Percentiles rank a stretch among this genome's conserved stretches.
phyloP scores from a whole-genome alignment of 345 rosid species.

The Syzygium jambos region DNA sequence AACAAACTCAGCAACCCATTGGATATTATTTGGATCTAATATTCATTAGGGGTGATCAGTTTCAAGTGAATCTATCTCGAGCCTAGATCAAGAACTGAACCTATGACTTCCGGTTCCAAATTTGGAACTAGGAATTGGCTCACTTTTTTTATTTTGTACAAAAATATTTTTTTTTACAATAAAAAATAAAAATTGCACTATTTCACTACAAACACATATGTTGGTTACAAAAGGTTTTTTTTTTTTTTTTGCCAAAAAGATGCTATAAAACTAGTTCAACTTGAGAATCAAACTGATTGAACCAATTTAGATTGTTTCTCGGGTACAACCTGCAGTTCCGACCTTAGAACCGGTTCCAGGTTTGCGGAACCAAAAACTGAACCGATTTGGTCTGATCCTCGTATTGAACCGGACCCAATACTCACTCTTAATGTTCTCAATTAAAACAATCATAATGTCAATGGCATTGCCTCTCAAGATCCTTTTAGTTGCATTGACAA shows the following conservation, averaged over 20 bases:
- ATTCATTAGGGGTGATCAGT: background rate
- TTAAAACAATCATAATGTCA: background rate
- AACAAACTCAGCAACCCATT: background rate
- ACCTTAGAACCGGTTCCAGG: background rate
- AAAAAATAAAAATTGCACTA: background rate
- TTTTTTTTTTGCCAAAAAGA: background rate
- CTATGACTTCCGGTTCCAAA: background rate
- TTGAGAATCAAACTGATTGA: too few relatives aligned
- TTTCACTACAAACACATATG: background rate
- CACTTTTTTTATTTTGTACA: background rate
- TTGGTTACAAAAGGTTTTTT: background rate
- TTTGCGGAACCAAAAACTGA: background rate
- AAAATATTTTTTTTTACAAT: background rate
- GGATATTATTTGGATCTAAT: background rate
- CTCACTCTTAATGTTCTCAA: fast-evolving
- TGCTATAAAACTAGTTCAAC: background rate
- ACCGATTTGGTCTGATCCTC: fast-evolving
- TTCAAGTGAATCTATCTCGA: background rate
- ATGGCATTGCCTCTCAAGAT: background rate
- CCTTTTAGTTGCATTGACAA: background rate
- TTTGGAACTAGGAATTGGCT: background rate
- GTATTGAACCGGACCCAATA: background rate
- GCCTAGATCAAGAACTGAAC: background rate
- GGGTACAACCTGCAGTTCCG: background rate
- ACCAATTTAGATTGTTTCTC: too few relatives aligned